Conservation (phyloP, 306 rosid genomes). For the Cyamopsis tetragonoloba region DNA sequence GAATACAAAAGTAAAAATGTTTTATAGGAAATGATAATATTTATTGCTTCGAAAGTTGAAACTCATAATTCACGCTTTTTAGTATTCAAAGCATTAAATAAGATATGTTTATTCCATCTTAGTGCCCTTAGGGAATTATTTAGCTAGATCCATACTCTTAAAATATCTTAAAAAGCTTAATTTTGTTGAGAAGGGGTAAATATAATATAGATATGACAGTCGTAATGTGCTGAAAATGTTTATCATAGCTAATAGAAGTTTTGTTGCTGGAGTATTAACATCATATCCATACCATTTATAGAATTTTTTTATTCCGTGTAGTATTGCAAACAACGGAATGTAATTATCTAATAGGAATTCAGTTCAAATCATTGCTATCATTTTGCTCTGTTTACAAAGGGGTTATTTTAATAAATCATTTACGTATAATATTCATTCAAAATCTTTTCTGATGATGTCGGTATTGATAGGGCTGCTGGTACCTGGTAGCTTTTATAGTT, state of each 20-base stretch:
- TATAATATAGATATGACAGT: background rate
- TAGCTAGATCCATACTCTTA: too few relatives aligned
- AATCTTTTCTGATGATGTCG: too few relatives aligned
- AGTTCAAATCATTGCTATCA: background rate
- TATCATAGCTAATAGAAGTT: background rate
- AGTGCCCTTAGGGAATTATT: too few relatives aligned
- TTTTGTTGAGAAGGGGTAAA: background rate
- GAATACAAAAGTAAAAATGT: too few relatives aligned
- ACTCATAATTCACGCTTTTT: too few relatives aligned
- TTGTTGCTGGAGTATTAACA: slow-evolving; percentile 2
- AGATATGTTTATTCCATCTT: too few relatives aligned
- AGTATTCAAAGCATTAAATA: too few relatives aligned
- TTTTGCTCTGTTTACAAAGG: slow-evolving; percentile 8
- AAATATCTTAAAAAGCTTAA: too few relatives aligned
- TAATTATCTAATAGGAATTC: background rate
- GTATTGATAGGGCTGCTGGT: background rate
- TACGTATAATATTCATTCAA: slow-evolving; percentile 1
- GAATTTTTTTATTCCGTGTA: background rate
- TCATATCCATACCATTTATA: background rate
- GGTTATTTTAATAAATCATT: background rate
- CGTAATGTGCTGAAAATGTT: background rate
- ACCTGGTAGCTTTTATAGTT: slow-evolving; percentile 13
- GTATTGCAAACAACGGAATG: background rate
- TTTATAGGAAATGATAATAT: too few relatives aligned
- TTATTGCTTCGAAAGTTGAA: too few relatives aligned